phyloP scores from a whole-genome alignment of 2,329 filamentous ascomycete species.

The Gaeumannomyces sp. region DNA sequence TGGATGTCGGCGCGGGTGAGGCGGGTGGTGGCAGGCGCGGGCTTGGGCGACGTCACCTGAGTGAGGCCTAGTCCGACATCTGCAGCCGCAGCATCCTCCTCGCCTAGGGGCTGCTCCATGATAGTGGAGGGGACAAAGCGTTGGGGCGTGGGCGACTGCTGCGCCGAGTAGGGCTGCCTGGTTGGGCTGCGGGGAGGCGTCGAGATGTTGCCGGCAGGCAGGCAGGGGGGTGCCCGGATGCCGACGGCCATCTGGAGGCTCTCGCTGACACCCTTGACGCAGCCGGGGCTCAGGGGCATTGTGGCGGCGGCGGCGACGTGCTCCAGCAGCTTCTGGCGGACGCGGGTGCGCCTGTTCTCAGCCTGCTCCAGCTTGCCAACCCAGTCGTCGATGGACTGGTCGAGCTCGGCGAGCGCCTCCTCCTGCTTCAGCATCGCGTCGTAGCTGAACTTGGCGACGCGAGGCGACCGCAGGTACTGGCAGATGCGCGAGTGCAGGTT shows the following conservation, averaged over 20 bases:
- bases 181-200: constrained; percentile 56
- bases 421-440: constrained; percentile 75
- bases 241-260: constrained; percentile 37
- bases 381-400: constrained; percentile 75
- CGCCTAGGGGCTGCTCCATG: constrained; percentile 42
- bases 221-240: constrained; percentile 26
- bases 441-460: constrained; percentile 64
- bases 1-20: constrained; percentile 41
- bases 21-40: background rate
- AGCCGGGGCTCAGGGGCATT: constrained; percentile 29
- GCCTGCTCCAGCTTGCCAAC: constrained; percentile 72
- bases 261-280: constrained; percentile 30
- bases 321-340: constrained; percentile 74
- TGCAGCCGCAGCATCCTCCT: constrained; percentile 28
- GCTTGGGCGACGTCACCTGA: background rate
- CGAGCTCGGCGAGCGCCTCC: constrained; percentile 70
- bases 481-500: constrained; percentile 74
- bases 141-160: constrained; percentile 41
- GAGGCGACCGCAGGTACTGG: constrained; percentile 66
- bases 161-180: constrained; percentile 30
- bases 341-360: constrained; percentile 67
- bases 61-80: background rate
- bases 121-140: constrained; percentile 49
- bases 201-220: constrained; percentile 36
- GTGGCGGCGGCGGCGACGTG: constrained; percentile 69